A percentile compares a stretch with the other conserved stretches of the same genome.
Conservation (phyloP, 305 asterid species). For the Fraxinus baroniana region DNA sequence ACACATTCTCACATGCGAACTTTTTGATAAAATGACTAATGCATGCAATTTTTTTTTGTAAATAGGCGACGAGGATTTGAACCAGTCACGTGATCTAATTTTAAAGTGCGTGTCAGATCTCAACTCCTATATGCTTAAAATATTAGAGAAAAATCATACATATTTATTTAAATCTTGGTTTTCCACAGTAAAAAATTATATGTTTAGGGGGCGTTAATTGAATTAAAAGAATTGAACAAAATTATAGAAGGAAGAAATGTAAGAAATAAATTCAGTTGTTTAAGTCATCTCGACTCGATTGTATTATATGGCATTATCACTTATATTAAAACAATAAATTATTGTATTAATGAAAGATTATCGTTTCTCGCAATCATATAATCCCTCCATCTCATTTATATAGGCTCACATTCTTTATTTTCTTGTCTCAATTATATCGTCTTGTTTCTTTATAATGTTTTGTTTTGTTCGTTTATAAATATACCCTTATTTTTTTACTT, state of each 20-base stretch:
- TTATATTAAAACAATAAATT: too few species aligned
- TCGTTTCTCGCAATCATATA: not conserved
- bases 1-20: not conserved
- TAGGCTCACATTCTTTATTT: too few species aligned
- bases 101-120: not conserved
- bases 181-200: too few species aligned
- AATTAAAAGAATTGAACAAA: not conserved
- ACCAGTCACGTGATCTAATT: not conserved
- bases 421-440: too few species aligned
- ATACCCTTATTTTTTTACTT: too few species aligned
- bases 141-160: too few species aligned
- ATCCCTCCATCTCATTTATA: too few species aligned
- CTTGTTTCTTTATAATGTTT: too few species aligned
- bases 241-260: not conserved
- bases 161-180: too few species aligned
- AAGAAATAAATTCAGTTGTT: too few species aligned
- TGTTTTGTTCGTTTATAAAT: too few species aligned
- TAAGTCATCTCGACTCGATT: not conserved
- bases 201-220: not conserved
- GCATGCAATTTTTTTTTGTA: not conserved
- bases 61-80: too few species aligned
- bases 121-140: not conserved
- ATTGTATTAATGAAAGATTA: not conserved
- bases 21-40: not conserved
- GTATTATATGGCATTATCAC: not conserved